Percentiles rank a stretch among this genome's conserved stretches.
phyloP scores from a whole-genome alignment of 2,329 filamentous ascomycete genomes.

The Scedosporium dehoogii region DNA sequence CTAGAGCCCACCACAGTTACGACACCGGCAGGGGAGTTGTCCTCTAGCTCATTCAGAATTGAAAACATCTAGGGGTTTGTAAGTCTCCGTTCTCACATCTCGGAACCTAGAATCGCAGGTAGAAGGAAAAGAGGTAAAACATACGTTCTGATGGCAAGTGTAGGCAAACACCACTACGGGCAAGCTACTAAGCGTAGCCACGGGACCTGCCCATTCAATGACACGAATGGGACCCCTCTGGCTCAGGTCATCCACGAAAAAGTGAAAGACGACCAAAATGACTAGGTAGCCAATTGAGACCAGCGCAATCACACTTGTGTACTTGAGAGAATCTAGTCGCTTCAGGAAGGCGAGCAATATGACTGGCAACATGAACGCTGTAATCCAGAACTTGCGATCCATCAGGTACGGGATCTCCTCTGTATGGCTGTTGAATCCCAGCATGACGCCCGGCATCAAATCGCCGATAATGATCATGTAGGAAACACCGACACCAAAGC shows the following conservation, averaged over 20 bases:
- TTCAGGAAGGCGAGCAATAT: constrained; percentile 91
- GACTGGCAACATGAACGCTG: constrained; percentile 91
- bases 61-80: constrained; percentile 74
- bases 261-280: constrained; percentile 87
- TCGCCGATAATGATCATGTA: constrained; percentile 99
- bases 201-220: constrained; percentile 67
- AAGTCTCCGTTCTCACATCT: too few species aligned
- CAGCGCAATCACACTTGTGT: constrained; percentile 85
- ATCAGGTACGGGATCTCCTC: constrained; percentile 61
- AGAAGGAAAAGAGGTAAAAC: constrained; percentile 15
- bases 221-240: constrained; percentile 66
- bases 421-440: constrained; percentile 62
- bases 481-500: constrained; percentile 92
- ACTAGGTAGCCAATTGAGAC: constrained; percentile 92
- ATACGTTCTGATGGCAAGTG: constrained; percentile 93
- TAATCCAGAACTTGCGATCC: constrained; percentile 95
- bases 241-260: constrained; percentile 65
- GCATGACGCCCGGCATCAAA: constrained; percentile 88
- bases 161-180: constrained; percentile 99
- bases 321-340: constrained; percentile 89
- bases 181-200: constrained; percentile 73
- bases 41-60: constrained; percentile 86
- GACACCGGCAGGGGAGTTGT: constrained; percentile 67
- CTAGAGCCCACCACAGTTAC: constrained; percentile 71
- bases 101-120: too few species aligned